Percentiles rank a stretch among this genome's conserved stretches.
These are phyloP conservation scores for Funneliformis mosseae DNA, from an alignment of 192 early-diverging fungal species.

Conservation along the genomic window DNA sequence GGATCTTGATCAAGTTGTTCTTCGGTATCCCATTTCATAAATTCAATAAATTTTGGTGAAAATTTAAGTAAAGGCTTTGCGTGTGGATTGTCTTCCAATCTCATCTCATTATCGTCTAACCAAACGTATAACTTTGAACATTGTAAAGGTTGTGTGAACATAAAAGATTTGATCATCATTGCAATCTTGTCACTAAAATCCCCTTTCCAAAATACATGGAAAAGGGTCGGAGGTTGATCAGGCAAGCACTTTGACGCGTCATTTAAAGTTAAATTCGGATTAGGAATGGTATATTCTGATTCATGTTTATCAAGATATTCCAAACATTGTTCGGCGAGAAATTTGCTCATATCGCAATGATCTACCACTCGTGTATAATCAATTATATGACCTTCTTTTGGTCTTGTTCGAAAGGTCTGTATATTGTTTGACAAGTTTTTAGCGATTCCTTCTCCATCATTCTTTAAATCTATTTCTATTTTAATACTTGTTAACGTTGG, in stretches of 20 bases:
- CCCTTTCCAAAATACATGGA: constrained; percentile 45
- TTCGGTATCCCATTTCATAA: background rate
- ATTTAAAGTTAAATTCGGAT: background rate
- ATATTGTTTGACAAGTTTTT: background rate
- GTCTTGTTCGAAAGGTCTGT: background rate
- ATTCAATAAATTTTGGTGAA: background rate
- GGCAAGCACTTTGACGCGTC: background rate
- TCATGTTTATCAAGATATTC: constrained; percentile 9
- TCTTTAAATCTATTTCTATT: background rate
- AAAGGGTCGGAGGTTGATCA: constrained; percentile 33
- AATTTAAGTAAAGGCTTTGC: background rate
- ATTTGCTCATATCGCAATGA: background rate
- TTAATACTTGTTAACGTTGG: background rate
- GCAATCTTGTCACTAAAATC: constrained; percentile 42
- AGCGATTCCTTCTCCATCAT: background rate
- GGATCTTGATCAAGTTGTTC: background rate
- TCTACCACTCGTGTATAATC: background rate
- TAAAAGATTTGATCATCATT: constrained; percentile 35
- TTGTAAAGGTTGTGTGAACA: constrained; percentile 42
- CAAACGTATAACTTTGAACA: constrained; percentile 37
- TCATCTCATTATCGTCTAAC: constrained; percentile 31
- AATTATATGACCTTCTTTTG: background rate
- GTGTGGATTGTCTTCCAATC: background rate
- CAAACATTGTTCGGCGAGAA: constrained; percentile 1
- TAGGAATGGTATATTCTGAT: background rate